These are phyloP conservation scores for Uronychia binucleata DNA, from an alignment of 73 alveolate species.

Conservation along the genomic window DNA sequence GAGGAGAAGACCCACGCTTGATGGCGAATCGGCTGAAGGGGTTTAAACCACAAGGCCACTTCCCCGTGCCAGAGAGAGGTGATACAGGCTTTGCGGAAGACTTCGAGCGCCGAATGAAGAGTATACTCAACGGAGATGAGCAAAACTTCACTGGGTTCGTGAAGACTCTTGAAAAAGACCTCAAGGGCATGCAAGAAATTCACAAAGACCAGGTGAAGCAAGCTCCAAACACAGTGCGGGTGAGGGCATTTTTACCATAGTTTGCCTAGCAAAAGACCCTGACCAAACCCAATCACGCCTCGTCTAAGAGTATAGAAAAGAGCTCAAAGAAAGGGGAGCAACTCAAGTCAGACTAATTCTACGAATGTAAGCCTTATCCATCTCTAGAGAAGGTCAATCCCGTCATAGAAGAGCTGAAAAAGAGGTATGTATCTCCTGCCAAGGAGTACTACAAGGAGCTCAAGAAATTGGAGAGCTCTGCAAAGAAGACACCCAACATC, in stretches of 20 bases:
- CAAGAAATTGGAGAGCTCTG: too few relatives aligned
- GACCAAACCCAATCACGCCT: background rate
- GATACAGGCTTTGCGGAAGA: constrained; percentile 40
- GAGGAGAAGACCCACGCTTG: background rate
- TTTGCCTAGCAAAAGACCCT: background rate
- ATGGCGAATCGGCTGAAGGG: background rate
- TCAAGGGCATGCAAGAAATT: background rate
- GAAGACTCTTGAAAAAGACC: constrained; percentile 28
- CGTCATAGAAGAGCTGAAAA: background rate
- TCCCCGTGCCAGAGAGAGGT: constrained; percentile 1
- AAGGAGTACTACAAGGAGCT: background rate
- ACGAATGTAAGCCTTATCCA: too few relatives aligned
- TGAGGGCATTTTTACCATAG: too few relatives aligned
- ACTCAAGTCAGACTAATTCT: background rate
- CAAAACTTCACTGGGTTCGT: constrained; percentile 42
- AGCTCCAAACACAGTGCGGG: background rate
- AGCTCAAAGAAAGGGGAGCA: constrained; percentile 2
- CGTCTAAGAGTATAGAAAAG: background rate
- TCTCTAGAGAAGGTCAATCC: background rate
- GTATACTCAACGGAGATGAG: constrained; percentile 36
- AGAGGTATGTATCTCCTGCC: background rate
- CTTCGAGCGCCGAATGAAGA: constrained; percentile 16
- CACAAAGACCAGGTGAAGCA: background rate
- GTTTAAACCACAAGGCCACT: background rate
- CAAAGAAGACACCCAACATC: too few relatives aligned